Percentiles rank a stretch among this genome's conserved stretches.
These are phyloP conservation scores for Plasmodium adleri DNA, from an alignment of 169 alveolate genomes.

Conservation along the genomic window DNA sequence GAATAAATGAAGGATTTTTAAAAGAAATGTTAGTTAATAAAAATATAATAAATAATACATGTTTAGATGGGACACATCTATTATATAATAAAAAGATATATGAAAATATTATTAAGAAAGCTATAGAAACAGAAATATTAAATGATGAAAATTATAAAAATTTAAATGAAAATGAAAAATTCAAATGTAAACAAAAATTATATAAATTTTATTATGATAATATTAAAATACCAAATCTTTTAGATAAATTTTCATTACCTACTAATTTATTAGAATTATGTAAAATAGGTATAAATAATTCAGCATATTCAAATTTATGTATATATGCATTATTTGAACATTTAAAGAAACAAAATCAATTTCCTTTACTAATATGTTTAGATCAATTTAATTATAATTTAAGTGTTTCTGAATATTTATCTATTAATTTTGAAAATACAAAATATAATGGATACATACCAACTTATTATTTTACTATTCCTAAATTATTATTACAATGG, in stretches of 20 bases:
- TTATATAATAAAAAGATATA: slow-evolving; percentile 81
- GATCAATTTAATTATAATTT: slow-evolving; percentile 74
- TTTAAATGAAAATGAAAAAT: slow-evolving; percentile 69
- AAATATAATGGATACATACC: slow-evolving; percentile 87
- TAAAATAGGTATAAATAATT: slow-evolving; percentile 81
- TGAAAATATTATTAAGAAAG: slow-evolving; percentile 81
- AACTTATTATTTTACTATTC: slow-evolving; percentile 85
- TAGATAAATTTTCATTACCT: slow-evolving; percentile 82
- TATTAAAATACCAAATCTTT: slow-evolving; percentile 50
- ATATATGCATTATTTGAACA: slow-evolving; percentile 84
- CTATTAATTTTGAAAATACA: slow-evolving; percentile 85
- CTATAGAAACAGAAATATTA: slow-evolving; percentile 80
- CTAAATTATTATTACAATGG: slow-evolving; percentile 81
- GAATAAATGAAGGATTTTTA: slow-evolving; percentile 76
- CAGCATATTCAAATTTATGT: slow-evolving; percentile 83
- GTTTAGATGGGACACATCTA: slow-evolving; percentile 86
- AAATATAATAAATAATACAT: slow-evolving; percentile 72
- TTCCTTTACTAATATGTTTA: slow-evolving; percentile 80
- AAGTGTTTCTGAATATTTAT: slow-evolving; percentile 85
- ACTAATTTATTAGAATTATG: slow-evolving; percentile 81
- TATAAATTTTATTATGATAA: slow-evolving; percentile 39
- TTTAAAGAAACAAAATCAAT: slow-evolving; percentile 83
- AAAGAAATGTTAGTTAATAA: slow-evolving; percentile 60
- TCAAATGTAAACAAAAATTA: slow-evolving; percentile 45
- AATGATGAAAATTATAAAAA: slow-evolving; percentile 77